Evolutionary conservation across 73 alveolate species (phyloP).

Genomic region (Paramecium sonneborni): DNA sequence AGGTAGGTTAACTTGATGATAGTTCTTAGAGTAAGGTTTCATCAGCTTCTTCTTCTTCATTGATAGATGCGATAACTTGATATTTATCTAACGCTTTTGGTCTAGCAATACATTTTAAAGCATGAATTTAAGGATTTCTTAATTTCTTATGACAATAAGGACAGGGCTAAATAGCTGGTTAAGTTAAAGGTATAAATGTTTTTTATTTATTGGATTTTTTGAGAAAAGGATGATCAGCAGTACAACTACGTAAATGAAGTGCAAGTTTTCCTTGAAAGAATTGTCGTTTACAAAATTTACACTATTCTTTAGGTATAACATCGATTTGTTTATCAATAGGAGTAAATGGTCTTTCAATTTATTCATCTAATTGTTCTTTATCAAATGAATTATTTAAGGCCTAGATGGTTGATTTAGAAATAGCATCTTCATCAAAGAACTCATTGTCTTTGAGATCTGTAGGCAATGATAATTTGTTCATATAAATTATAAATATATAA

Average conservation of each 20-base stretch:
- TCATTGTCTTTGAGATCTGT: constrained; percentile 3
- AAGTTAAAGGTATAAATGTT: background rate
- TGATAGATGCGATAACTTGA: constrained; percentile 11
- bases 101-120: background rate
- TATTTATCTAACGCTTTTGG: constrained; percentile 49
- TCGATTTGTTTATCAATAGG: constrained; percentile 1
- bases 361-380: constrained; percentile 31
- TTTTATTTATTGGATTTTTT: constrained; percentile 17
- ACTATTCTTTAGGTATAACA: background rate
- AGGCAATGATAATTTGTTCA: constrained; percentile 5
- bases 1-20: constrained; percentile 11
- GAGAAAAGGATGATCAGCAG: constrained; percentile 38
- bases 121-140: background rate
- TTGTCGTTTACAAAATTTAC: background rate
- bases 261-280: constrained; percentile 29
- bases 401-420: constrained; percentile 40
- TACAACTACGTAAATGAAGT: background rate
- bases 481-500: background rate
- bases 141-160: constrained; percentile 37
- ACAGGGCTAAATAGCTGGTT: background rate
- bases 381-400: constrained; percentile 40
- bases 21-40: constrained; percentile 41
- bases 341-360: constrained; percentile 45
- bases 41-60: constrained; percentile 53
- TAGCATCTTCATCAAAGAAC: constrained; percentile 57